Conservation (phyloP, 140 eudicot genomes). For the Ambrosia hybrid region DNA sequence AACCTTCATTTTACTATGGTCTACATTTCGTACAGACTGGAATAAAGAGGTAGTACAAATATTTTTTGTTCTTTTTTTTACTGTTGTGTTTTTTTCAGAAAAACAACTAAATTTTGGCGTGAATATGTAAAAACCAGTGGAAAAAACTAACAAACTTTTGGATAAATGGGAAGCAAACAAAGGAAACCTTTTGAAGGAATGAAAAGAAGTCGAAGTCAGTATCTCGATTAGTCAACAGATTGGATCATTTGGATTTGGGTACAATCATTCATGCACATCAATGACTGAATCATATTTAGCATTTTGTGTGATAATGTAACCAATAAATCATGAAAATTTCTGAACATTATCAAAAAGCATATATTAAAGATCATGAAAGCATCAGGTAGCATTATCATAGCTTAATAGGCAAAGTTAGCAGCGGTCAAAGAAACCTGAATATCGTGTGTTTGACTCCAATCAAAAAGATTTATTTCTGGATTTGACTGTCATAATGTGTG, state of each 20-base stretch:
- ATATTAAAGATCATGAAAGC: too few relatives aligned
- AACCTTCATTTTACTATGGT: conserved; percentile 49
- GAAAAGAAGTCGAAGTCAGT: conserved; percentile 8
- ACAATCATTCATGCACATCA: conserved; percentile 7
- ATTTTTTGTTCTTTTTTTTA: too few relatives aligned
- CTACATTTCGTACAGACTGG: conserved; percentile 57
- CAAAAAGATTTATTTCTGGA: conserved; percentile 5
- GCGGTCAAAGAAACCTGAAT: too few relatives aligned
- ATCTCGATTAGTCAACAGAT: not conserved
- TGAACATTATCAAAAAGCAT: too few relatives aligned
- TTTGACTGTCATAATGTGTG: not conserved
- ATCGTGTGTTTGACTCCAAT: not conserved
- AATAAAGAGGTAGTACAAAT: conserved; percentile 45
- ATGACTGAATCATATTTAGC: conserved; percentile 8
- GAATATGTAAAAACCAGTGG: conserved; percentile 27
- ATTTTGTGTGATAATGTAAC: not conserved
- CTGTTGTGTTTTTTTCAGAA: not conserved
- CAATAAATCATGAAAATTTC: not conserved
- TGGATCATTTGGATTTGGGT: conserved; percentile 1
- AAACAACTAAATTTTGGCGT: too few relatives aligned
- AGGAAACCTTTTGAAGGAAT: not conserved
- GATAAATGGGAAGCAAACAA: not conserved
- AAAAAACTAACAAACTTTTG: not conserved
- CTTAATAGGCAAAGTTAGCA: not conserved
- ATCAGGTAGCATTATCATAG: not conserved